phyloP scores from a whole-genome alignment of 805 yeast species.

The Babjeviella inositovora region DNA sequence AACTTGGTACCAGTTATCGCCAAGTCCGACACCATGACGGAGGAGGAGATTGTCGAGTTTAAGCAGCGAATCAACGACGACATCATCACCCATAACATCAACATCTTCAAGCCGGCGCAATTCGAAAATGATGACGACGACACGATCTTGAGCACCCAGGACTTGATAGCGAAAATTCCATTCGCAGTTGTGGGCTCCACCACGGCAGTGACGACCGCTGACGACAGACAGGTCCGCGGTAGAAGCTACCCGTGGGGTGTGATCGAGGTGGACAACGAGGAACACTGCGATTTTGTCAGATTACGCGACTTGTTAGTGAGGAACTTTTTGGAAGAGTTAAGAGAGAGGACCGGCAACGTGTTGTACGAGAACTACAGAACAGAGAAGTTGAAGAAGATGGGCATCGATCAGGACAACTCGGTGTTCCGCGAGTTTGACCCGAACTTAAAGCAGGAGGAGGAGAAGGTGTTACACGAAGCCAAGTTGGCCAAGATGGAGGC shows the following conservation, averaged over 20 bases:
- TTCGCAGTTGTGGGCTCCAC: constrained; percentile 94
- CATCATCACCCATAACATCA: constrained; percentile 56
- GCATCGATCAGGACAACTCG: constrained; percentile 79
- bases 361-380: constrained; percentile 86
- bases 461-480: constrained; percentile 83
- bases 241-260: constrained; percentile 96
- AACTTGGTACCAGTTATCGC: constrained; percentile 92
- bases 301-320: constrained; percentile 80
- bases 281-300: constrained; percentile 82
- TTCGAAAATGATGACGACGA: constrained; percentile 59
- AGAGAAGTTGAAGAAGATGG: constrained; percentile 63
- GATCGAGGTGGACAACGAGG: constrained; percentile 88
- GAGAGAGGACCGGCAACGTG: constrained; percentile 62
- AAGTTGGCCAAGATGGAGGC: constrained; percentile 87
- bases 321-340: constrained; percentile 85
- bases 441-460: constrained; percentile 82
- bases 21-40: constrained; percentile 84
- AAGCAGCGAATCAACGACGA: constrained; percentile 70
- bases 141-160: constrained; percentile 45
- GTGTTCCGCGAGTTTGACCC: constrained; percentile 97
- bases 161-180: constrained; percentile 61
- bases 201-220: constrained; percentile 39
- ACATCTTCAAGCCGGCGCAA: constrained; percentile 60
- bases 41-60: constrained; percentile 65
- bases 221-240: constrained; percentile 77